Evolutionary conservation across 495 filamentous ascomycete genomes (phyloP).

Genomic region (Neurospora sp.): DNA sequence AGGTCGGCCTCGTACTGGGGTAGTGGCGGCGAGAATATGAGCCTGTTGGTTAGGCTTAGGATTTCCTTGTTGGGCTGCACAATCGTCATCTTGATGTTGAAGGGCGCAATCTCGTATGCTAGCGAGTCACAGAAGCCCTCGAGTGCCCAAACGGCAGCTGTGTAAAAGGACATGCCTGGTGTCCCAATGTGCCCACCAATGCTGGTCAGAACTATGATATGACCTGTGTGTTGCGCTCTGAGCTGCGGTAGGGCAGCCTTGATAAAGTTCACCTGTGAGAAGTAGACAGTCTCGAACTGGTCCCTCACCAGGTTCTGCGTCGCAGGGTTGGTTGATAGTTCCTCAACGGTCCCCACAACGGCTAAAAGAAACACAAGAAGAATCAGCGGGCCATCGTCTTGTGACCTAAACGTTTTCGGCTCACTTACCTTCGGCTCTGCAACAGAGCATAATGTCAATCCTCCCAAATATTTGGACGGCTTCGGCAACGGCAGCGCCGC

Average conservation of each 20-base stretch:
- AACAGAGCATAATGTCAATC: slow-evolving; percentile 83
- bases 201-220: slow-evolving; percentile 82
- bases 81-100: slow-evolving; percentile 93
- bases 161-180: slow-evolving; percentile 82
- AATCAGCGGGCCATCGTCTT: neutral
- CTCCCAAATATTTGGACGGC: slow-evolving; percentile 73
- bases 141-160: slow-evolving; percentile 86
- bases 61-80: slow-evolving; percentile 83
- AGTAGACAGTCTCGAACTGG: slow-evolving; percentile 92
- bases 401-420: neutral
- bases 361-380: slow-evolving; percentile 34
- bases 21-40: slow-evolving; percentile 68
- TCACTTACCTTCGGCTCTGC: slow-evolving; percentile 67
- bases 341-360: slow-evolving; percentile 84
- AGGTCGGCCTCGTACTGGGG: slow-evolving; percentile 61
- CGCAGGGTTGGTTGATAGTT: slow-evolving; percentile 62
- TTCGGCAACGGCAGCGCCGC: slow-evolving; percentile 78
- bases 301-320: slow-evolving; percentile 72
- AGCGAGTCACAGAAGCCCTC: slow-evolving; percentile 97
- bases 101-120: slow-evolving; percentile 93
- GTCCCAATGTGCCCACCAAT: slow-evolving; percentile 90
- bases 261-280: slow-evolving; percentile 91
- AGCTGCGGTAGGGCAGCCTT: slow-evolving; percentile 78
- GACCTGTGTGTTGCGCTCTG: slow-evolving; percentile 66
- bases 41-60: slow-evolving; percentile 70